Evolutionary conservation across 192 early-diverging fungal species (phyloP).

Genomic region (Chytriomyces sp.): DNA sequence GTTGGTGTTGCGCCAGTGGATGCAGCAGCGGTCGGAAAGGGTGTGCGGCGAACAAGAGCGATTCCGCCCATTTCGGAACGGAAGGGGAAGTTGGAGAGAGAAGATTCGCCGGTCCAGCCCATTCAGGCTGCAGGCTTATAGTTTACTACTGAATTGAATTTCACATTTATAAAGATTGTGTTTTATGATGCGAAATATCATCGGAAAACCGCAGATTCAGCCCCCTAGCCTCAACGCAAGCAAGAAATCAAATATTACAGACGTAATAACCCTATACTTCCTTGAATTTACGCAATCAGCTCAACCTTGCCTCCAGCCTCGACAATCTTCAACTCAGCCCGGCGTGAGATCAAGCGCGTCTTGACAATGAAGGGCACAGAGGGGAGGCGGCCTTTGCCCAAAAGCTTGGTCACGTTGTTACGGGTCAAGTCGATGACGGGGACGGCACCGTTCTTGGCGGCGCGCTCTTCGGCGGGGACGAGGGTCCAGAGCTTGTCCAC

Average conservation of each 20-base stretch:
- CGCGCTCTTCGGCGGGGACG: conserved; percentile 83
- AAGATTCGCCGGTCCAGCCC: not conserved
- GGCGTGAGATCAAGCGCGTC: conserved; percentile 85
- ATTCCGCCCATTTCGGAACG: not conserved
- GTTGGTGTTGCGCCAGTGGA: not conserved
- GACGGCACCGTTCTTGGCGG: conserved; percentile 80
- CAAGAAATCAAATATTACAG: too few relatives aligned
- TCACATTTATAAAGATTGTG: too few relatives aligned
- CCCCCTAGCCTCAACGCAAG: too few relatives aligned
- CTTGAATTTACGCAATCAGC: conserved; percentile 53
- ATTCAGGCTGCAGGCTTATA: too few relatives aligned
- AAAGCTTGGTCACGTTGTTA: conserved; percentile 91
- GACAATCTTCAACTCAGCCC: conserved; percentile 99
- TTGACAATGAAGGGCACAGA: conserved; percentile 93
- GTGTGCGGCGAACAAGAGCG: not conserved
- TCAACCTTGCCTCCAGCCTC: conserved; percentile 83
- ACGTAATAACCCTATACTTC: not conserved
- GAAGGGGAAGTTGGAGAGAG: not conserved
- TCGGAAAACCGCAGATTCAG: too few relatives aligned
- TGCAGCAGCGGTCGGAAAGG: not conserved
- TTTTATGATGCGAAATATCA: too few relatives aligned
- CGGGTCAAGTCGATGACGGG: conserved; percentile 89
- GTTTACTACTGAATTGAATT: too few relatives aligned
- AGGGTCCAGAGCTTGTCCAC: conserved; percentile 93
- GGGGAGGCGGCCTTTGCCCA: conserved; percentile 91